Conservation (phyloP, 2,329 filamentous ascomycete genomes). For the Penicillium oxalicum region DNA sequence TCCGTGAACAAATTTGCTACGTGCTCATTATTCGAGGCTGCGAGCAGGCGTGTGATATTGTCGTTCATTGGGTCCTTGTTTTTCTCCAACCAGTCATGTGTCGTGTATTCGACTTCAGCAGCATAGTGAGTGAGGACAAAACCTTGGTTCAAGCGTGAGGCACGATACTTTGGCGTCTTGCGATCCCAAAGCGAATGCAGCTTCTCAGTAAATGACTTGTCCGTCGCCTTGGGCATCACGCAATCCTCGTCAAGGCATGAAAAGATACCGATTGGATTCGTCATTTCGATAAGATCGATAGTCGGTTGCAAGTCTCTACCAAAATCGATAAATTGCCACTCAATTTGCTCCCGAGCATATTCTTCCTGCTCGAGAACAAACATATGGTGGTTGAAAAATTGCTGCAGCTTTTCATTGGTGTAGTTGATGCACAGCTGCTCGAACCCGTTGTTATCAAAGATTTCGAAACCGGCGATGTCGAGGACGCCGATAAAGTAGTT, state of each 20-base stretch:
- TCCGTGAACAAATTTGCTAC: slow-evolving; percentile 80
- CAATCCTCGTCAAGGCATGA: slow-evolving; percentile 96
- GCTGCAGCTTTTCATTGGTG: slow-evolving; percentile 97
- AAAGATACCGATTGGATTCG: slow-evolving; percentile 97
- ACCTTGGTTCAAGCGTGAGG: slow-evolving; percentile 79
- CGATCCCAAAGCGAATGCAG: slow-evolving; percentile 95
- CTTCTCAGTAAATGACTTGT: slow-evolving; percentile 95
- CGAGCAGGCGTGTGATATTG: slow-evolving; percentile 85
- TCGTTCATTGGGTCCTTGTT: slow-evolving; percentile 98
- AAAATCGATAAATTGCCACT: slow-evolving; percentile 99
- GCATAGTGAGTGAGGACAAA: slow-evolving; percentile 97
- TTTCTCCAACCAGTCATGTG: slow-evolving; percentile 92
- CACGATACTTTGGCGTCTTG: slow-evolving; percentile 87
- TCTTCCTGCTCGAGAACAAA: slow-evolving; percentile 98
- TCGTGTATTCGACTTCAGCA: slow-evolving; percentile 95
- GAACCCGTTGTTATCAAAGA: slow-evolving; percentile 97
- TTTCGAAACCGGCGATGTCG: slow-evolving; percentile 98
- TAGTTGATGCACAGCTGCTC: slow-evolving; percentile 99
- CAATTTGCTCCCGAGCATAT: slow-evolving; percentile 93
- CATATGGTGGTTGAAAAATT: slow-evolving; percentile 99
- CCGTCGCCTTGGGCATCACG: slow-evolving; percentile 98
- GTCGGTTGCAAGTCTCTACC: slow-evolving; percentile 94
- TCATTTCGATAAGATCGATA: slow-evolving; percentile 91
- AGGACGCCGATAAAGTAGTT: slow-evolving; percentile 95
- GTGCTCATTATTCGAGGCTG: slow-evolving; percentile 74